These are phyloP conservation scores for Botrytis aclada DNA, from an alignment of 2,329 filamentous ascomycete genomes.

Conservation along the genomic window DNA sequence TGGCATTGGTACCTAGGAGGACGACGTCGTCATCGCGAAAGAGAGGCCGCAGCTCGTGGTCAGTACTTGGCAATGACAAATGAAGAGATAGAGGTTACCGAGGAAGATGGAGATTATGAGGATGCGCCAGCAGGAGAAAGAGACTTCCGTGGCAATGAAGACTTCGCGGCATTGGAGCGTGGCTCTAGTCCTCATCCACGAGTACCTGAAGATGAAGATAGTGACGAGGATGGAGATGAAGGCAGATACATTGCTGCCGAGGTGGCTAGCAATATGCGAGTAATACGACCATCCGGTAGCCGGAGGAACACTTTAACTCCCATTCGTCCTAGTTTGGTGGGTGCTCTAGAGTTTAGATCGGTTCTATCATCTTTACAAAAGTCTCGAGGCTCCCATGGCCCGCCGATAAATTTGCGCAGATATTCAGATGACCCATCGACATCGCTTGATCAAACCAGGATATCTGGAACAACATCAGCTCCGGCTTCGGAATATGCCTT, in stretches of 20 bases:
- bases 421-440: constrained; percentile 58
- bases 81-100: constrained; percentile 54
- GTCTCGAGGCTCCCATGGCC: constrained; percentile 71
- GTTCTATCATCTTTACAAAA: constrained; percentile 83
- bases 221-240: constrained; percentile 53
- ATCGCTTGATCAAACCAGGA: constrained; percentile 35
- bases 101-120: constrained; percentile 62
- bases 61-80: constrained; percentile 64
- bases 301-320: constrained; percentile 75
- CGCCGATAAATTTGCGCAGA: constrained; percentile 65
- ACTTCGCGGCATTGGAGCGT: constrained; percentile 36
- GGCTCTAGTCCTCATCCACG: constrained; percentile 43
- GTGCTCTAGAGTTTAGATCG: constrained; percentile 89
- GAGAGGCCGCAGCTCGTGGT: constrained; percentile 69
- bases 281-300: constrained; percentile 64
- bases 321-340: constrained; percentile 89
- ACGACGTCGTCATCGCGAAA: constrained; percentile 56
- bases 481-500: constrained; percentile 38
- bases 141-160: constrained; percentile 32
- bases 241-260: constrained; percentile 72
- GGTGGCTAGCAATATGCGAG: constrained; percentile 88
- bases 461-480: constrained; percentile 46
- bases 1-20: constrained; percentile 87
- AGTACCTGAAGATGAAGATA: constrained; percentile 39
- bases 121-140: constrained; percentile 42